These are phyloP conservation scores for Oryza coarctata DNA, from an alignment of 176 grass and related monocot species.

Conservation along the genomic window DNA sequence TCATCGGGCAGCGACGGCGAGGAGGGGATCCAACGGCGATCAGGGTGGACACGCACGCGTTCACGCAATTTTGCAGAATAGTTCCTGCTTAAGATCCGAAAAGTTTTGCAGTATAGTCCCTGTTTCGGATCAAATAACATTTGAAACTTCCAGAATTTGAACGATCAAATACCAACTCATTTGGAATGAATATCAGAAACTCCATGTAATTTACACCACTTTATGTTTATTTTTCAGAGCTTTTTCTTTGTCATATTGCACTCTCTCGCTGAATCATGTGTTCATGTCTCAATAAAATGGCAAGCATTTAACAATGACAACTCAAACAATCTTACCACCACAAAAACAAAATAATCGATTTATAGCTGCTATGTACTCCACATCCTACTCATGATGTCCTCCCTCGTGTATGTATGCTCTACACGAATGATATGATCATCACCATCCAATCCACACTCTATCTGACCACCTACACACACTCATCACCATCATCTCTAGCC, in stretches of 20 bases:
- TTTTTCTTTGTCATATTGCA: not conserved
- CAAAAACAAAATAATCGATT: not conserved
- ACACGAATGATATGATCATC: not conserved
- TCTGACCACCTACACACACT: slow-evolving; percentile 11
- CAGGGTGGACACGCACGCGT: not conserved
- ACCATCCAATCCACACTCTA: not conserved
- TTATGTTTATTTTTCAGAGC: not conserved
- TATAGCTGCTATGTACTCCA: not conserved
- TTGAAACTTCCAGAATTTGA: not conserved
- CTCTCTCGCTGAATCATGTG: not conserved
- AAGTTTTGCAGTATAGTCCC: too few relatives aligned
- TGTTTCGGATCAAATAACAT: not conserved
- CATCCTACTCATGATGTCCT: not conserved
- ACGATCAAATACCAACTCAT: not conserved
- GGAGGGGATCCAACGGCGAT: not conserved
- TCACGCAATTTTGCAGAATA: not conserved
- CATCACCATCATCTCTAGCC: not conserved
- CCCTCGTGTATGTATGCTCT: slow-evolving; percentile 2
- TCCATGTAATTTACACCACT: not conserved
- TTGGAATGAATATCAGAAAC: not conserved
- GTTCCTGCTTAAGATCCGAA: not conserved
- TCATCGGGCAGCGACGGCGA: not conserved
- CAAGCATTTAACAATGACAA: not conserved
- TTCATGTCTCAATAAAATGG: not conserved
- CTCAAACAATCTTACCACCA: not conserved